Percentiles rank a stretch among this genome's conserved stretches.
Evolutionary conservation across 805 yeast species (phyloP).

Genomic region (Pichia kluyveri): DNA sequence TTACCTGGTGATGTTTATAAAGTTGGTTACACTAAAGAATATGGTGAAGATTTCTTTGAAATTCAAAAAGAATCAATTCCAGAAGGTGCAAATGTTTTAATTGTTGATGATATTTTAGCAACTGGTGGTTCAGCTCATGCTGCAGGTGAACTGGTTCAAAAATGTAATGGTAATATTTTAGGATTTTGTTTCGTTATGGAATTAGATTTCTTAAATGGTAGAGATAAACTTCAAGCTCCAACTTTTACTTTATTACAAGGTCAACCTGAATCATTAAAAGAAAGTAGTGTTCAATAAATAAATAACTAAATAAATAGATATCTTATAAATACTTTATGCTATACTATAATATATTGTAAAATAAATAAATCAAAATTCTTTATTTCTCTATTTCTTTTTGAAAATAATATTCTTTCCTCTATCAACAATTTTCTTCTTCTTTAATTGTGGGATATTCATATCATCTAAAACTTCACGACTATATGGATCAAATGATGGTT

Average conservation of each 20-base stretch:
- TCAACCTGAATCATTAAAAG: constrained; percentile 47
- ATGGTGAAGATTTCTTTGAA: constrained; percentile 84
- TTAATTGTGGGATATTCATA: constrained; percentile 16
- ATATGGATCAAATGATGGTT: constrained; percentile 53
- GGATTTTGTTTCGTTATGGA: constrained; percentile 91
- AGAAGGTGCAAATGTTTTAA: constrained; percentile 68
- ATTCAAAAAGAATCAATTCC: constrained; percentile 79
- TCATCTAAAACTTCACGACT: constrained; percentile 20
- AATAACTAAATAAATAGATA: too few species aligned
- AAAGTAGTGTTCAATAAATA: constrained; percentile 1
- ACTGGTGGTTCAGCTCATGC: constrained; percentile 96
- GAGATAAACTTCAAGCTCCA: constrained; percentile 77
- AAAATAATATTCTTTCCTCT: constrained; percentile 23
- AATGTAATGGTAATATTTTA: constrained; percentile 60
- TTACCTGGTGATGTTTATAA: constrained; percentile 75
- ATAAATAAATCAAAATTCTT: too few species aligned
- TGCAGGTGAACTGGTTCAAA: constrained; percentile 75
- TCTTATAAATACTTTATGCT: too few species aligned
- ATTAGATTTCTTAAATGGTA: constrained; percentile 88
- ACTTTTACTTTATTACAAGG: constrained; percentile 85
- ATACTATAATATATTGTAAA: too few species aligned
- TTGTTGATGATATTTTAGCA: constrained; percentile 95
- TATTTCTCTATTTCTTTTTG: constrained; percentile 12
- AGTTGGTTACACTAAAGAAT: constrained; percentile 81
- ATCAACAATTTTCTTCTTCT: constrained; percentile 20